phyloP scores from a whole-genome alignment of 2,329 filamentous ascomycete species.

The Ceratocystis lukuohia region DNA sequence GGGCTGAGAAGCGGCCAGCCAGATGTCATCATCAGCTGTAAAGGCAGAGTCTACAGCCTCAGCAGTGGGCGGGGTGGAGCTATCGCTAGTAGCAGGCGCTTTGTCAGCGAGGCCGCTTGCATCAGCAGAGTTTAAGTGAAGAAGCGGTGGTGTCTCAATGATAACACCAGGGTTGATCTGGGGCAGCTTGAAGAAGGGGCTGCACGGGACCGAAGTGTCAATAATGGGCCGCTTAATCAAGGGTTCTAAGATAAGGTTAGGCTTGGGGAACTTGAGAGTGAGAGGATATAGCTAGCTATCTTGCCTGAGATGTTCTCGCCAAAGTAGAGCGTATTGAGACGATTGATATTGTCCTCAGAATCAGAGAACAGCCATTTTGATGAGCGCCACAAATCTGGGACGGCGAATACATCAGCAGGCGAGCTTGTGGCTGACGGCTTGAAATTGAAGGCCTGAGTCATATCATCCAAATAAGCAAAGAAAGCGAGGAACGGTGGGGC shows the following conservation, averaged over 20 bases:
- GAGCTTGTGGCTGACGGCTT: neutral
- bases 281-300: no score
- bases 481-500: neutral
- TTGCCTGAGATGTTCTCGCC: slow-evolving; percentile 25
- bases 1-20: slow-evolving; percentile 32
- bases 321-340: slow-evolving; percentile 31
- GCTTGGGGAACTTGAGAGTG: slow-evolving; percentile 22
- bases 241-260: neutral
- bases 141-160: slow-evolving; percentile 1
- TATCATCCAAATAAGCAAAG: neutral
- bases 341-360: slow-evolving; percentile 23
- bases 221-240: slow-evolving; percentile 6
- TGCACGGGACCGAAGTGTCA: slow-evolving; percentile 13
- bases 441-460: neutral
- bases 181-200: slow-evolving; percentile 17
- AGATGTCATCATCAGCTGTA: slow-evolving; percentile 29
- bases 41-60: neutral
- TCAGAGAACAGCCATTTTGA: slow-evolving; percentile 36
- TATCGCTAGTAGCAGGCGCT: neutral
- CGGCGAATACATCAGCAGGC: slow-evolving; percentile 45
- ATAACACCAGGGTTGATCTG: slow-evolving; percentile 16
- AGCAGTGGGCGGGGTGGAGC: neutral
- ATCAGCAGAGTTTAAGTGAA: neutral
- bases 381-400: slow-evolving; percentile 46
- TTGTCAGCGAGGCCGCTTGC: neutral